Conservation (phyloP, 1,284 basidiomycete species). For the Trichosporon ovoides region DNA sequence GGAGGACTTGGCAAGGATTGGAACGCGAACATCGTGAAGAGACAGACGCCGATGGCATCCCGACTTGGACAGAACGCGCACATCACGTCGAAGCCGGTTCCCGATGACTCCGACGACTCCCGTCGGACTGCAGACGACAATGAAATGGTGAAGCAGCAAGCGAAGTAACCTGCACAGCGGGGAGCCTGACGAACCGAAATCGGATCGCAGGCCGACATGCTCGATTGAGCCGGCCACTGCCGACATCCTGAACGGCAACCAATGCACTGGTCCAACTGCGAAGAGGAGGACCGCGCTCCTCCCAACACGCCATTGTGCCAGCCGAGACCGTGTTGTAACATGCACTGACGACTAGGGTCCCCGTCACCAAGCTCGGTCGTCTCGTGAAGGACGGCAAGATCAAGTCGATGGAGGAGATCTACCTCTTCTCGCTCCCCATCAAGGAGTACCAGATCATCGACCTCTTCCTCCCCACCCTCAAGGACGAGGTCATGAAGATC, state of each 20-base stretch:
- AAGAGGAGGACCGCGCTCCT: no score
- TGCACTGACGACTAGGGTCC: slow-evolving; percentile 60
- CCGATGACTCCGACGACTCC: no score
- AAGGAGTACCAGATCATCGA: slow-evolving; percentile 99
- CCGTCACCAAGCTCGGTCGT: slow-evolving; percentile 98
- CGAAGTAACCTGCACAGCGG: no score
- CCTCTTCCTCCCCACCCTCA: slow-evolving; percentile 93
- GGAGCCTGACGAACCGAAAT: no score
- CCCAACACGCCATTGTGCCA: not conserved
- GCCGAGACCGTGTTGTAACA: not conserved
- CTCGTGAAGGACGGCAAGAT: slow-evolving; percentile 99
- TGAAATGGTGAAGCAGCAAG: no score
- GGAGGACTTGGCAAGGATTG: not conserved
- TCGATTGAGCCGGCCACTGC: no score
- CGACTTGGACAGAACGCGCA: not conserved
- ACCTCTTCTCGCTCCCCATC: slow-evolving; percentile 99
- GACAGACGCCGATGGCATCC: not conserved
- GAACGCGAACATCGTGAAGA: not conserved
- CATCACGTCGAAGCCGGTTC: not conserved
- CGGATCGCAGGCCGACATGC: no score
- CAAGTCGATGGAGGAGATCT: slow-evolving; percentile 99
- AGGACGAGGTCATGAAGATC: slow-evolving; percentile 99
- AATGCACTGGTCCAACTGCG: not conserved
- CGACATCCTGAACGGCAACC: not conserved
- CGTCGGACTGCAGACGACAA: no score